Percentiles rank a stretch among this genome's conserved stretches.
These are phyloP conservation scores for Phialocephala subalpina DNA, from an alignment of 2,329 filamentous ascomycete genomes.

Conservation along the genomic window DNA sequence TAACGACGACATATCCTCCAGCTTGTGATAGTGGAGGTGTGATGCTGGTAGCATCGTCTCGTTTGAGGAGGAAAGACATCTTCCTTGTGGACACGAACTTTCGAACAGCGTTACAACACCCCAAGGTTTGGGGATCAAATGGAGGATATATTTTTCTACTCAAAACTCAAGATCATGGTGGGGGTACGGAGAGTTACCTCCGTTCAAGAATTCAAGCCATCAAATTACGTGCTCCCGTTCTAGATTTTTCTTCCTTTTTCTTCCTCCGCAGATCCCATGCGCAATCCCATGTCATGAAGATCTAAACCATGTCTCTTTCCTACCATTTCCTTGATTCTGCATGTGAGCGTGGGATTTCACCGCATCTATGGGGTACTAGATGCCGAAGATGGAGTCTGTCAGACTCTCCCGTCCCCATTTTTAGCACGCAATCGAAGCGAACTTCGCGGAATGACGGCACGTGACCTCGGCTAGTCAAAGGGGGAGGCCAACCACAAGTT, in stretches of 20 bases:
- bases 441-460: conserved; percentile 9
- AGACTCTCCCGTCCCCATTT: not conserved
- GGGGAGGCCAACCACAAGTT: not conserved
- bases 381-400: not conserved
- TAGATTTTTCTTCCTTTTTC: not conserved
- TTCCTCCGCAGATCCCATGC: conserved; percentile 7
- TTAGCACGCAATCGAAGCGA: conserved; percentile 18
- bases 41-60: conserved; percentile 13
- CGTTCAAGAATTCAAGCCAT: not conserved
- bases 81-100: not conserved
- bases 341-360: not conserved
- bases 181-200: not conserved
- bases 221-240: not conserved
- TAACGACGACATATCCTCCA: conserved; percentile 19
- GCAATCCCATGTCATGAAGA: not conserved
- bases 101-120: not conserved
- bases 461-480: not conserved
- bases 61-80: not conserved
- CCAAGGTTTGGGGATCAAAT: no score
- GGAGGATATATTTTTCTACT: no score
- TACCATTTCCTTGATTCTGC: not conserved
- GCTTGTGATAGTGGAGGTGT: conserved; percentile 17
- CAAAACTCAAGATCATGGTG: no score
- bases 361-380: not conserved
- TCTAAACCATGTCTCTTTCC: not conserved